Evolutionary conservation across 139 green algal genomes (phyloP).

Genomic region (Chlorella ohadii): DNA sequence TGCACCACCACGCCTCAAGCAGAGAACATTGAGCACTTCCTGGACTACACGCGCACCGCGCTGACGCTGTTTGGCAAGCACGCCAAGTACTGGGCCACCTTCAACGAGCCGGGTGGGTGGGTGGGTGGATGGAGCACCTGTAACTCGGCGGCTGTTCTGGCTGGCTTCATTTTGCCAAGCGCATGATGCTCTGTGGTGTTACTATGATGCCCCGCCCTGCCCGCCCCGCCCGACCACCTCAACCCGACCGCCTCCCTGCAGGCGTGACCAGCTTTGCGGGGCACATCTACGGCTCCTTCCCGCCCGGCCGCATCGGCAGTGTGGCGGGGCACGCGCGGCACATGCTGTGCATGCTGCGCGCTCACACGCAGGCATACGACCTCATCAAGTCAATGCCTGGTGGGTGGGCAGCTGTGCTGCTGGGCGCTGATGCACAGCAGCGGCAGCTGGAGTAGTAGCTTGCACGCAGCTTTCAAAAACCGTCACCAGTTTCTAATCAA

Average conservation of each 20-base stretch:
- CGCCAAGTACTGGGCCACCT: constrained; percentile 80
- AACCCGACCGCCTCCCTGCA: not conserved
- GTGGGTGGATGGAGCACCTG: too few relatives aligned
- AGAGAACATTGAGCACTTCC: constrained; percentile 82
- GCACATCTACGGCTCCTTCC: constrained; percentile 75
- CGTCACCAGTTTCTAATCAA: too few relatives aligned
- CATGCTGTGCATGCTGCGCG: constrained; percentile 55
- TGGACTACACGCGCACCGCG: constrained; percentile 66
- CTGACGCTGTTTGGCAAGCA: constrained; percentile 69
- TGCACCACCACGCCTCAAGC: too few relatives aligned
- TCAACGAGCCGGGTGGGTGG: constrained; percentile 86
- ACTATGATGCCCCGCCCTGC: too few relatives aligned
- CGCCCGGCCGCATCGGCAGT: constrained; percentile 64
- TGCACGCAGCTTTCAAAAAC: too few relatives aligned
- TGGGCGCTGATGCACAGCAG: too few relatives aligned
- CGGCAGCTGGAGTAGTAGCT: too few relatives aligned
- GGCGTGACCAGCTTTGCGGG: constrained; percentile 69
- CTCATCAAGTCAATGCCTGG: constrained; percentile 66
- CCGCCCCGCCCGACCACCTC: too few relatives aligned
- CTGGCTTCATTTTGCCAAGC: too few relatives aligned
- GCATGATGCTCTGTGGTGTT: too few relatives aligned
- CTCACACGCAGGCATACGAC: constrained; percentile 67
- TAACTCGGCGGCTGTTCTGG: too few relatives aligned
- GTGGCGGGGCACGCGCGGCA: constrained; percentile 41
- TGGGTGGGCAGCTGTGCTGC: not conserved